Evolutionary conservation across 345 rosid genomes (phyloP).

Genomic region (Euphorbia peplus): DNA sequence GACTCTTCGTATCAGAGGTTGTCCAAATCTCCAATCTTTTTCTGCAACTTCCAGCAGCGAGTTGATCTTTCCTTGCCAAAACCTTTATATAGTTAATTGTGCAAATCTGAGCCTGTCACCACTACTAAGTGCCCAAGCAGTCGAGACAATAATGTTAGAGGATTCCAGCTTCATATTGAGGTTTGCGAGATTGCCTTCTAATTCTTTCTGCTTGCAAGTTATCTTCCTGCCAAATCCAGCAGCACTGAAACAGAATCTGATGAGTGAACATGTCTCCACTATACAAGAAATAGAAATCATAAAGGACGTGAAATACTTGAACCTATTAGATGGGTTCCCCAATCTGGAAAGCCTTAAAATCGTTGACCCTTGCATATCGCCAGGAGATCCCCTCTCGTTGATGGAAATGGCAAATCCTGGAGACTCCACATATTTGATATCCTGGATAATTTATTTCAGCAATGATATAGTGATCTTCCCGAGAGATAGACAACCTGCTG

Average conservation of each 20-base stretch:
- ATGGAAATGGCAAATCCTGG: background rate
- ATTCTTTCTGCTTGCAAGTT: background rate
- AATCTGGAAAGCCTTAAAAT: background rate
- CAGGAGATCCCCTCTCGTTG: no score
- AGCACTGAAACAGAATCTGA: background rate
- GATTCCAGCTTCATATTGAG: background rate
- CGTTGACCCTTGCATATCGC: background rate
- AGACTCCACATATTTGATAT: background rate
- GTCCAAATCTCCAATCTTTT: constrained; percentile 6
- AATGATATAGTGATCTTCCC: background rate
- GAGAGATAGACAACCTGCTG: constrained; percentile 9
- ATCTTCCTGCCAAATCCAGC: background rate
- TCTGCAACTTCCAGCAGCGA: background rate
- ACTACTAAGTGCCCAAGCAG: background rate
- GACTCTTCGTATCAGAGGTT: background rate
- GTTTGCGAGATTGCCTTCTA: background rate
- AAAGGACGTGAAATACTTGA: background rate
- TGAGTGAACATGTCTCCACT: background rate
- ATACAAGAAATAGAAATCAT: background rate
- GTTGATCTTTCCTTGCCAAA: background rate
- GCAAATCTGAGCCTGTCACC: background rate
- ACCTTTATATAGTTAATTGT: background rate
- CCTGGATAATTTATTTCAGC: background rate
- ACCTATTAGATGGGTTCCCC: background rate
- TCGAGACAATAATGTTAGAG: background rate